phyloP scores from a whole-genome alignment of 805 yeast species.

The Wickerhamomyces tratensis region DNA sequence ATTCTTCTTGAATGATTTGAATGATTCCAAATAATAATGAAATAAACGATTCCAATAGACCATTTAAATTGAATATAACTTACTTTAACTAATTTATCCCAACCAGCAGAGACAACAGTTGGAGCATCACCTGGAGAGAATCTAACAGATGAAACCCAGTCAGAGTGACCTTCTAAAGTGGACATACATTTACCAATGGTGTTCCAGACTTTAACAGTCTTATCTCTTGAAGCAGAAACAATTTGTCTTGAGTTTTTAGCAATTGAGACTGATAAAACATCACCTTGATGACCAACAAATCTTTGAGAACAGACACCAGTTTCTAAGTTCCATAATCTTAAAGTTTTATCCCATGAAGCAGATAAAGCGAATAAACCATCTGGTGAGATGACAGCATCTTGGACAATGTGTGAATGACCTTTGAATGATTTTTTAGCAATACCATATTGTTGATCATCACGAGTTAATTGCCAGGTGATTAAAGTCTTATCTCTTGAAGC shows the following conservation, averaged over 20 bases:
- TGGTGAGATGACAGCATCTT: conserved; percentile 94
- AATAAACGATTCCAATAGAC: too few relatives aligned
- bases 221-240: conserved; percentile 98
- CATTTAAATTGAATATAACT: conserved; percentile 30
- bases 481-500: conserved; percentile 98
- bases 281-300: conserved; percentile 97
- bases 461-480: conserved; percentile 95
- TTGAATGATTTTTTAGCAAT: conserved; percentile 93
- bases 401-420: conserved; percentile 99
- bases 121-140: conserved; percentile 80
- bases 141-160: conserved; percentile 99
- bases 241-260: conserved; percentile 95
- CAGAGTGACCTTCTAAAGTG: conserved; percentile 91
- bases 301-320: conserved; percentile 90
- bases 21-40: too few relatives aligned
- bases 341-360: conserved; percentile 99
- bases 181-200: conserved; percentile 94
- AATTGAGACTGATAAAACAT: conserved; percentile 94
- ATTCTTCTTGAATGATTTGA: too few relatives aligned
- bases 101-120: conserved; percentile 92
- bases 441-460: conserved; percentile 97
- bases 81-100: conserved; percentile 99
- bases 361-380: conserved; percentile 98
- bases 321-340: conserved; percentile 96
- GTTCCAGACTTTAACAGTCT: conserved; percentile 99